A percentile compares a stretch with the other conserved stretches of the same genome.
phyloP scores from a whole-genome alignment of 345 rosid genomes.

The Hirschfeldia incana region DNA sequence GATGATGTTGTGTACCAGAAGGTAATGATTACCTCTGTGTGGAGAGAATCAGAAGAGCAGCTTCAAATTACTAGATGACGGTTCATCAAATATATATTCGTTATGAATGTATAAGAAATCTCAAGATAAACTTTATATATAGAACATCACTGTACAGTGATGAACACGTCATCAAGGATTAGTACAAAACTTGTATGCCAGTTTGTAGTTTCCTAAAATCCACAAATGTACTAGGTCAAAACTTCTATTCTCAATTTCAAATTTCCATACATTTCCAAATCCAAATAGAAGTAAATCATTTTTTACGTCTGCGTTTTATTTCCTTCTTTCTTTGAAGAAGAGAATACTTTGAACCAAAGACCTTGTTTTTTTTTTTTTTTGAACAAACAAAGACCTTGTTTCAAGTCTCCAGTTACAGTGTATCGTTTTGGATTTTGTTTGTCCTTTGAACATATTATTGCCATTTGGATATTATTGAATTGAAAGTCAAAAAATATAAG shows the following conservation, averaged over 20 bases:
- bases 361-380: neutral
- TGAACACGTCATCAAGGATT: neutral
- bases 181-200: neutral
- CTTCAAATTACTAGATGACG: neutral
- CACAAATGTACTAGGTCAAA: constrained; percentile 1
- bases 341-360: neutral
- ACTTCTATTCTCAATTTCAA: neutral
- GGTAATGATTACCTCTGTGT: neutral
- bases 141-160: neutral
- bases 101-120: neutral
- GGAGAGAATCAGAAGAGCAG: neutral
- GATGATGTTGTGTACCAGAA: neutral
- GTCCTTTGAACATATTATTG: neutral
- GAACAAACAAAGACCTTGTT: neutral
- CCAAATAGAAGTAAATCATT: neutral
- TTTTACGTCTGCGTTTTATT: neutral
- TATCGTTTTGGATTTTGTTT: neutral
- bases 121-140: neutral
- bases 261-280: neutral
- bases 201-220: neutral
- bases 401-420: neutral
- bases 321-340: neutral
- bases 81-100: neutral
- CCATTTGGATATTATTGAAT: neutral
- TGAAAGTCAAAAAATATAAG: neutral